These are phyloP conservation scores for Xylariaceae sp. DNA, from an alignment of 2,329 filamentous ascomycete genomes.

Conservation along the genomic window DNA sequence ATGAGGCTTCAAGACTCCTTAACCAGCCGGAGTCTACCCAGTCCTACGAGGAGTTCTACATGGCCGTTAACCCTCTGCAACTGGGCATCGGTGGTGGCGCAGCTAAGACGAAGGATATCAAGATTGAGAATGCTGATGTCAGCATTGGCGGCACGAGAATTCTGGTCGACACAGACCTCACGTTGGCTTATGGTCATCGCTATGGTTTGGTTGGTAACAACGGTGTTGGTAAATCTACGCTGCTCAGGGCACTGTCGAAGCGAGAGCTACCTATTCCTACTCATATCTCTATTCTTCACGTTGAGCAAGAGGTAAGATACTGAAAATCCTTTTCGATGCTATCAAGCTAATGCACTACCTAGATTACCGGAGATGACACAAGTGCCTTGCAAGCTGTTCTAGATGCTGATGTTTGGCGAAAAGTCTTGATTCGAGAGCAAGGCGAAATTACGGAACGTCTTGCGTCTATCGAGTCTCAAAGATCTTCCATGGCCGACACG, in stretches of 20 bases:
- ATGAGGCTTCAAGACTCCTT: constrained; percentile 88
- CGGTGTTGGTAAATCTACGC: constrained; percentile 97
- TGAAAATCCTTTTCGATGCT: neutral
- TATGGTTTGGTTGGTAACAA: constrained; percentile 99
- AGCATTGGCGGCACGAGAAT: constrained; percentile 87
- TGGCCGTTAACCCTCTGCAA: constrained; percentile 97
- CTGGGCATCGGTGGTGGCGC: constrained; percentile 64
- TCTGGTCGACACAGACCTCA: constrained; percentile 83
- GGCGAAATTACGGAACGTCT: constrained; percentile 77
- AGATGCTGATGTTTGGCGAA: constrained; percentile 97
- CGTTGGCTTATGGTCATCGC: constrained; percentile 83
- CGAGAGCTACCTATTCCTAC: constrained; percentile 93
- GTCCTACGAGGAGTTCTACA: constrained; percentile 99
- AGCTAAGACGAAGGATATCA: constrained; percentile 97
- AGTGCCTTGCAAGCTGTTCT: constrained; percentile 90
- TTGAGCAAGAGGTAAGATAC: constrained; percentile 83
- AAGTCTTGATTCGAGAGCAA: constrained; percentile 88
- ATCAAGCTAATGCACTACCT: neutral
- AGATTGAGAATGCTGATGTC: constrained; percentile 93
- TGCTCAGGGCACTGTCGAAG: constrained; percentile 84
- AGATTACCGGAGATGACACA: constrained; percentile 94
- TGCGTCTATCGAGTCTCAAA: constrained; percentile 70
- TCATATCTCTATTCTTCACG: constrained; percentile 97
- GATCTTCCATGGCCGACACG: constrained; percentile 81
- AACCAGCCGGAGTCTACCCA: constrained; percentile 77